These are phyloP conservation scores for Rhodotorula kratochvilovae DNA, from an alignment of 768 basidiomycete species.

Conservation along the genomic window DNA sequence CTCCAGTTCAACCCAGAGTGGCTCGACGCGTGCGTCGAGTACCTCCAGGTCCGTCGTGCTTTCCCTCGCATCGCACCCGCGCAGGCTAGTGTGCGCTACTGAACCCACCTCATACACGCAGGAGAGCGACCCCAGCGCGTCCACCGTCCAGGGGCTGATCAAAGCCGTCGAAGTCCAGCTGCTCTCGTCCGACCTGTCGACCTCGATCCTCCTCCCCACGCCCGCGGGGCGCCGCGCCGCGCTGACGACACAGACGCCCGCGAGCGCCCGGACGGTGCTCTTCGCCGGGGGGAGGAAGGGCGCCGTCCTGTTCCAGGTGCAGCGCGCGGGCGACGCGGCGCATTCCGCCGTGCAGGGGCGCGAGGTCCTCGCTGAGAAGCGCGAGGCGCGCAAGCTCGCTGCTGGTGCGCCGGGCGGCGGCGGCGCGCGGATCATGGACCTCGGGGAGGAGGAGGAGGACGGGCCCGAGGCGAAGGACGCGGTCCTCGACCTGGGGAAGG, in stretches of 20 bases:
- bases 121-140: neutral
- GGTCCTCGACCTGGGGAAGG: neutral
- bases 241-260: neutral
- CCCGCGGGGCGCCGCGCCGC: neutral
- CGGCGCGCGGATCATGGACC: neutral
- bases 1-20: conserved; percentile 28
- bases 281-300: neutral
- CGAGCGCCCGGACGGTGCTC: neutral
- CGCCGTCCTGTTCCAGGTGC: conserved; percentile 11
- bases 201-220: conserved; percentile 12
- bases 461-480: conserved; percentile 1
- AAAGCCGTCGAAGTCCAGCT: conserved; percentile 32
- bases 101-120: neutral
- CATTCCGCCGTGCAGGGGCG: neutral
- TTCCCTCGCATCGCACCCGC: neutral
- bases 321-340: conserved; percentile 5
- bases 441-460: conserved; percentile 4
- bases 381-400: conserved; percentile 1
- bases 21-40: conserved; percentile 28
- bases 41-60: conserved; percentile 17
- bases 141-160: conserved; percentile 10
- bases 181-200: conserved; percentile 33
- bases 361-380: conserved; percentile 21
- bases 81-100: fast-evolving
- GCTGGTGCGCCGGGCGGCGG: no score